Percentiles rank a stretch among this genome's conserved stretches.
Conservation (phyloP, 805 yeast species). For the Yamadazyma insecticola region DNA sequence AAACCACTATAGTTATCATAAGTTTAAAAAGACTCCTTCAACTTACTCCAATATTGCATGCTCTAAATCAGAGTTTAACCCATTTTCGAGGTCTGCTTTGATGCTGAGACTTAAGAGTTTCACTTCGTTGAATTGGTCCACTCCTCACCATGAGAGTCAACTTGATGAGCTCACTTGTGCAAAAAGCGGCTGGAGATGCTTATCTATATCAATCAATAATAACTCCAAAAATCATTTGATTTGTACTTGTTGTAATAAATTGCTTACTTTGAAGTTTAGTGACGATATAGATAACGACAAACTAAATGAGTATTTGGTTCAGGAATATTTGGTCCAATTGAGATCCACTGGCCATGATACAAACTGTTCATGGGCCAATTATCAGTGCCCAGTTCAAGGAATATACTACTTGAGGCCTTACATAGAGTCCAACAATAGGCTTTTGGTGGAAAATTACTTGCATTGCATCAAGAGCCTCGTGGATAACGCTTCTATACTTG, state of each 20-base stretch:
- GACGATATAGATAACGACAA: constrained; percentile 19
- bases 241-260: constrained; percentile 30
- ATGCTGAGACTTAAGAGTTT: constrained; percentile 40
- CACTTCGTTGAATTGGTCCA: constrained; percentile 43
- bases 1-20: constrained; percentile 36
- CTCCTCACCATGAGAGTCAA: constrained; percentile 7
- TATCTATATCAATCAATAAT: constrained; percentile 19
- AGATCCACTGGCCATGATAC: constrained; percentile 20
- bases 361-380: constrained; percentile 34
- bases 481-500: constrained; percentile 13
- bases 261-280: constrained; percentile 25
- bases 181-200: constrained; percentile 51
- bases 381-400: constrained; percentile 29
- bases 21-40: constrained; percentile 16
- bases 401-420: constrained; percentile 33
- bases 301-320: constrained; percentile 18
- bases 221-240: constrained; percentile 25
- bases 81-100: constrained; percentile 31
- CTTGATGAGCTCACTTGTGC: constrained; percentile 48
- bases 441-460: constrained; percentile 24
- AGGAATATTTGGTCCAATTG: constrained; percentile 23
- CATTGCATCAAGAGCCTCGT: constrained; percentile 21
- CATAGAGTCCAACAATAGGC: constrained; percentile 24
- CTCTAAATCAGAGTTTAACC: constrained; percentile 26
- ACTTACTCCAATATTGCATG: too few species aligned